Evolutionary conservation across 768 basidiomycete genomes (phyloP), one percentile per base, ranked within the genome.

Genomic region (Coprinellus micaceus): DNA sequence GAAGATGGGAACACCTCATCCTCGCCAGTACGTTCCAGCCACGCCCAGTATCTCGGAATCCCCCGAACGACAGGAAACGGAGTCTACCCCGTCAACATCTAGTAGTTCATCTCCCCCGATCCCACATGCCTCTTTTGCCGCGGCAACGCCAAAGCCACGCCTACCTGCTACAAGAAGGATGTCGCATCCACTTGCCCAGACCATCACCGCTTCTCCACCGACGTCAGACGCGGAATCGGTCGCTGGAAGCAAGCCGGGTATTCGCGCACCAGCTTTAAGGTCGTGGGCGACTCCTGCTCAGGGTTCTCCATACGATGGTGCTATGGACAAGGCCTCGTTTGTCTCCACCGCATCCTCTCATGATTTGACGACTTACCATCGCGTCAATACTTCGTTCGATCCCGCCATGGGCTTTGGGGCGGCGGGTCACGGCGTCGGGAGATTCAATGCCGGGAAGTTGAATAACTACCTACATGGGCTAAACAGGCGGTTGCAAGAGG

Each of bases 351-450:
- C 89, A 1, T 93, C 91, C 1, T 94, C 94, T 22, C 89, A 95
- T 60, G 93, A 96, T 66, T 75, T 96, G 40, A 91, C 91, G 2
- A 84, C 86, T 4, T 85, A 91, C 65, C 78, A 80, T 52, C 82
- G 90, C 9, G 88, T 83, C 54, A 95, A 96, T 64, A 90, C 91
- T 12, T 94, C 91, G 7, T 92, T 94, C 59, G 94, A 94, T 64
- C 89, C 89, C 24, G 82, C 85, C 1, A 83, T 91, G 66, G 89
- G 89, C 13, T 83, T 88, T 46, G 87, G 84, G 9, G 78, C 80
- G 5, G 81, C 81, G 24, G 82, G 81, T 24, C 80, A 83, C 41
- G 88, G 85, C 17, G 82, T 91, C 28, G 86, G 87, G 15, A 76
- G 87, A 26, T 94, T 94, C 71, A 91, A 95, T 67, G 89, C 89